Evolutionary conservation across 495 filamentous ascomycete species (phyloP).

Genomic region (Hypomontagnella submonticulosa): DNA sequence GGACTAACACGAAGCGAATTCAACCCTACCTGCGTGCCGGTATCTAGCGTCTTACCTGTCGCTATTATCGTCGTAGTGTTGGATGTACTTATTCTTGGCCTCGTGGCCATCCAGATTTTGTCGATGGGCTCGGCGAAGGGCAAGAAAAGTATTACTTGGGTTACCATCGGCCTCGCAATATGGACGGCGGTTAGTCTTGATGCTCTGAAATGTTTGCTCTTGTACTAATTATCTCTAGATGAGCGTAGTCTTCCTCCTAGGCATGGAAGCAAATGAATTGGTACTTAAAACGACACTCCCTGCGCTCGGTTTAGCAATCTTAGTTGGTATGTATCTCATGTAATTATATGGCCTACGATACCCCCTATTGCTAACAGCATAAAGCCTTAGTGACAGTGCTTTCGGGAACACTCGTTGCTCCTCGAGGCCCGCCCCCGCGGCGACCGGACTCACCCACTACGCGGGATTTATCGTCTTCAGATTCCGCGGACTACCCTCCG

Average conservation of each 20-base stretch:
- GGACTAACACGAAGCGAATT: constrained; percentile 62
- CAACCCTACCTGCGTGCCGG: constrained; percentile 60
- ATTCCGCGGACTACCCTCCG: constrained; percentile 55
- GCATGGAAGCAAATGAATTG: constrained; percentile 53
- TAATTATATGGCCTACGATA: constrained; percentile 19
- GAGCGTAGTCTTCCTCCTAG: constrained; percentile 61
- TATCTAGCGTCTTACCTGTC: constrained; percentile 56
- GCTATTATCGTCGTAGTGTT: constrained; percentile 55
- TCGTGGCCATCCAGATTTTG: constrained; percentile 53
- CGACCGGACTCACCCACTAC: constrained; percentile 45
- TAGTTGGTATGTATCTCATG: constrained; percentile 61
- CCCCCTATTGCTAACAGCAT: constrained; percentile 28
- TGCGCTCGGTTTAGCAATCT: constrained; percentile 57
- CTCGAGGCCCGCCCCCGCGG: constrained; percentile 35
- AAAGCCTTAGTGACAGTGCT: constrained; percentile 52
- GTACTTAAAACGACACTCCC: constrained; percentile 62
- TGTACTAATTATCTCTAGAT: constrained; percentile 51
- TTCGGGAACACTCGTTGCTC: constrained; percentile 44
- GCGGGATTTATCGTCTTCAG: constrained; percentile 54
- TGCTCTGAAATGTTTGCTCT: not conserved
- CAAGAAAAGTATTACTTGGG: constrained; percentile 51
- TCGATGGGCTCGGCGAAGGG: constrained; percentile 43
- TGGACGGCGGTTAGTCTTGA: constrained; percentile 60
- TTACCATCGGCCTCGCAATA: constrained; percentile 55
- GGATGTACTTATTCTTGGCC: constrained; percentile 58